Evolutionary conservation across 495 filamentous ascomycete genomes (phyloP).

Genomic region (Saxophila tyrrhenica): DNA sequence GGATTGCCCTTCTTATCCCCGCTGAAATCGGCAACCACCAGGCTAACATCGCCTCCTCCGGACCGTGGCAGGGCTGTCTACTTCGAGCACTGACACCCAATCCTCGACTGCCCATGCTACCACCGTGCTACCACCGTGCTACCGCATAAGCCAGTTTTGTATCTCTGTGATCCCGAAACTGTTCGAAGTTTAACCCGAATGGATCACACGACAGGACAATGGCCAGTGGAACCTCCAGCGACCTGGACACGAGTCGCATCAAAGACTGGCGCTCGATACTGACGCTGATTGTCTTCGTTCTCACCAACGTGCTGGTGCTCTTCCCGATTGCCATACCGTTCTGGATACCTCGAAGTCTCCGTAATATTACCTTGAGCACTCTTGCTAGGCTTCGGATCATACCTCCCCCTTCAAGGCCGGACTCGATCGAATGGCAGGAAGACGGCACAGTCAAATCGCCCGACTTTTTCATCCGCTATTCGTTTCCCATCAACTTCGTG

Average conservation of each 20-base stretch:
- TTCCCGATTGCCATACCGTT: conserved; percentile 52
- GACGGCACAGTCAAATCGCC: conserved; percentile 10
- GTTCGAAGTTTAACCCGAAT: too few relatives aligned
- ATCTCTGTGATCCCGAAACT: too few relatives aligned
- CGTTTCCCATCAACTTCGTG: conserved; percentile 53
- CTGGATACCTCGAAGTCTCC: conserved; percentile 39
- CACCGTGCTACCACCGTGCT: too few relatives aligned
- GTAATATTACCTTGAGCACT: conserved; percentile 32
- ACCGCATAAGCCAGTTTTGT: too few relatives aligned
- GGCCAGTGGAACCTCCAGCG: background rate
- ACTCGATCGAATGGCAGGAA: background rate
- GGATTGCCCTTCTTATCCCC: too few relatives aligned
- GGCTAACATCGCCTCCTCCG: too few relatives aligned
- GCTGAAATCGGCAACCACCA: too few relatives aligned
- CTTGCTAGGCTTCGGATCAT: conserved; percentile 38
- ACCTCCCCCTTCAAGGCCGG: background rate
- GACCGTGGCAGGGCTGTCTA: too few relatives aligned
- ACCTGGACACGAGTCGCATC: conserved; percentile 40
- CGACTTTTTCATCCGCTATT: conserved; percentile 32
- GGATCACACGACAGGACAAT: too few relatives aligned
- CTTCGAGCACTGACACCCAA: too few relatives aligned
- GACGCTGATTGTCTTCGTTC: conserved; percentile 53
- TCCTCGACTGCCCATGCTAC: too few relatives aligned
- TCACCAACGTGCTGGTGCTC: conserved; percentile 53
- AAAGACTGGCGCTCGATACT: conserved; percentile 50